Evolutionary conservation across 441 rosid genomes (phyloP), one percentile per base, ranked within the genome.

Genomic region (Pelargonium myrrhifolium): DNA sequence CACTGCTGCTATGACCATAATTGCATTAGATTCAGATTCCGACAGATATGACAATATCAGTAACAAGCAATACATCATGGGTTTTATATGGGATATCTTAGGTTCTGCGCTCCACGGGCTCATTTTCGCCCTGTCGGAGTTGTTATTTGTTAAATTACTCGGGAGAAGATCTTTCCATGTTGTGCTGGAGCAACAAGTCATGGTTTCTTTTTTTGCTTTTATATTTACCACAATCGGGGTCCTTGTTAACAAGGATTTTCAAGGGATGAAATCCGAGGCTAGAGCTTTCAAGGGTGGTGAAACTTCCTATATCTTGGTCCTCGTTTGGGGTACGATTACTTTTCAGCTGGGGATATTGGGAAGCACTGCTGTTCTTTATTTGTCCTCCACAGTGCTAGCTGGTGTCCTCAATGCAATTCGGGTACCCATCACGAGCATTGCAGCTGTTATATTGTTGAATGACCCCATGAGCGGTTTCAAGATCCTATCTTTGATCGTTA

Each of bases 381-480:
- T 92, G 65, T 83, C 90, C 12, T 89, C 96, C 45, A 92, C 98
- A 0, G 87, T 92, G 35, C 70, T 89, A 65, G 89, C 94, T 5
- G 98, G 96, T 11, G 86, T 88, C n/a, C 83, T 92, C 4, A 92
- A 89, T 66, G 93, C 95, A 1, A 81, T 92, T 4, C 84, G 93
- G 78, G 96, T 88, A 3, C 98, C 98, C 0, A 37, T 89, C 69
- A 92, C 93, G 1, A 79, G 92, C 78, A 62, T 89, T 15, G 95
- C 92, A 0, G 95, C 95, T 2, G 90, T 89, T 6, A 86, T 89
- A 71, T 55, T 88, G 75, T 70, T 89, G 67, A 81, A 87, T 66
- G 92, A 92, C 64, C 89, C 95, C 0, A 87, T 89, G 98, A 87
- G 92, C 11, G 89, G 96, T 9, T 86, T 92, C 71, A 92, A 92